Conservation (phyloP, 169 alveolate genomes). For the Perkinsus chesapeaki region DNA sequence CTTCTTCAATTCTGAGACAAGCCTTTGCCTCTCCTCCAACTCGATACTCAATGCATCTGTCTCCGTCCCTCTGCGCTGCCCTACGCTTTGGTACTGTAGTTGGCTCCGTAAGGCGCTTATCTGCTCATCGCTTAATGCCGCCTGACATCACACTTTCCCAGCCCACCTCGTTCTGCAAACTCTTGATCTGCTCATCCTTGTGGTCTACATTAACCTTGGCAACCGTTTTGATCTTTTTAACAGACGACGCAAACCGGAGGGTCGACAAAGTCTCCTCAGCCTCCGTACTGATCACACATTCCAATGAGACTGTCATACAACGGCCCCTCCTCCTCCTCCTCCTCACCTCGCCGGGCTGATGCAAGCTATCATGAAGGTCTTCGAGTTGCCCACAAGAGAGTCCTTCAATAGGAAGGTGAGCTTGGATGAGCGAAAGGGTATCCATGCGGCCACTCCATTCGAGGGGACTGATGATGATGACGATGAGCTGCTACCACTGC, state of each 20-base stretch:
- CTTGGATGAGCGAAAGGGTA: conserved; percentile 30
- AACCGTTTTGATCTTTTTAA: conserved; percentile 19
- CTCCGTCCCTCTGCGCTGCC: neutral
- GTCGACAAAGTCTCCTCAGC: conserved; percentile 23
- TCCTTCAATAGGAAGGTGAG: conserved; percentile 13
- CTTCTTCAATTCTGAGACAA: neutral
- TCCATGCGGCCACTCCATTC: neutral
- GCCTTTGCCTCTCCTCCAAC: neutral
- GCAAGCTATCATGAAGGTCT: conserved; percentile 27
- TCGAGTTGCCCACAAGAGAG: conserved; percentile 24
- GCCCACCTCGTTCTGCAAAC: neutral
- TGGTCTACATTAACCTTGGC: conserved; percentile 9
- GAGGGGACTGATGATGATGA: neutral
- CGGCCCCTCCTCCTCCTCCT: too few species aligned
- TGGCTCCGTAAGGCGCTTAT: neutral
- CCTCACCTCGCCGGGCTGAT: neutral
- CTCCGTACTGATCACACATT: neutral
- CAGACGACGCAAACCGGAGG: conserved; percentile 18
- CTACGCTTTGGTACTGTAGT: neutral
- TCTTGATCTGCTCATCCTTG: neutral
- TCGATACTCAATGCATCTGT: neutral
- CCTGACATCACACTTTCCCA: neutral
- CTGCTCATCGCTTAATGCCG: neutral
- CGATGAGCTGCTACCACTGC: neutral
- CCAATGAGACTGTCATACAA: too few species aligned